A percentile compares a stretch with the other conserved stretches of the same genome.
These are phyloP conservation scores for Ampelomyces quisqualis DNA, from an alignment of 2,329 filamentous ascomycete species.

Conservation along the genomic window DNA sequence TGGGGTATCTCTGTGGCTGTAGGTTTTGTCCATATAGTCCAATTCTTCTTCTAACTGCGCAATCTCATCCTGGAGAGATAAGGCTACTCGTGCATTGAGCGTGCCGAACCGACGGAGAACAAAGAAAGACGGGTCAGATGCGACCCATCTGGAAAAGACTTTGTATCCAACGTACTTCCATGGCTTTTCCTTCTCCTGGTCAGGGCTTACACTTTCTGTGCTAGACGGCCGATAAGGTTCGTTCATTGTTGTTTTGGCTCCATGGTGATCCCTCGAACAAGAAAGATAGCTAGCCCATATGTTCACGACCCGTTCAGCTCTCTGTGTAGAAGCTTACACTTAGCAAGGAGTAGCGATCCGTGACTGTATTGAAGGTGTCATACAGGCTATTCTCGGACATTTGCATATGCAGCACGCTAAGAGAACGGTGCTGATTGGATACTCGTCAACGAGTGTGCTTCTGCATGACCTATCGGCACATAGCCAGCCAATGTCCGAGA, in stretches of 20 bases:
- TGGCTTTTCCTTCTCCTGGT: neutral
- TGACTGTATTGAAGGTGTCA: too few relatives aligned
- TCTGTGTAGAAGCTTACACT: too few relatives aligned
- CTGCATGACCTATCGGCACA: neutral
- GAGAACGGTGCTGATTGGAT: too few relatives aligned
- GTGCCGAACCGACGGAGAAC: neutral
- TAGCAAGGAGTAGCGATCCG: too few relatives aligned
- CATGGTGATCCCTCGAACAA: neutral
- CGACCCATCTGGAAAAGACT: neutral
- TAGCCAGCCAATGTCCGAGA: neutral
- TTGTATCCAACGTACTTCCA: conserved; percentile 1
- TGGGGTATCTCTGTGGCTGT: neutral
- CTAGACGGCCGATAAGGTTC: neutral
- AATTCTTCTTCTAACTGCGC: neutral
- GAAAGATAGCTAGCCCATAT: too few relatives aligned
- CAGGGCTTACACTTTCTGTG: neutral
- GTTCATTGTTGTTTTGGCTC: neutral
- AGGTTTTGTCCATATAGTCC: neutral
- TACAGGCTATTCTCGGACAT: too few relatives aligned
- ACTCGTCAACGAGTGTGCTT: too few relatives aligned
- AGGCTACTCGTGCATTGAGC: neutral
- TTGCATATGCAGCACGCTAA: too few relatives aligned
- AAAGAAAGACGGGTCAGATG: neutral
- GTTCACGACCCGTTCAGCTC: too few relatives aligned
- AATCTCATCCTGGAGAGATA: conserved; percentile 1